Percentiles rank a stretch among this genome's conserved stretches.
These are phyloP conservation scores for Pilatotrama ljubarskyi DNA, from an alignment of 768 basidiomycete species.

Conservation along the genomic window DNA sequence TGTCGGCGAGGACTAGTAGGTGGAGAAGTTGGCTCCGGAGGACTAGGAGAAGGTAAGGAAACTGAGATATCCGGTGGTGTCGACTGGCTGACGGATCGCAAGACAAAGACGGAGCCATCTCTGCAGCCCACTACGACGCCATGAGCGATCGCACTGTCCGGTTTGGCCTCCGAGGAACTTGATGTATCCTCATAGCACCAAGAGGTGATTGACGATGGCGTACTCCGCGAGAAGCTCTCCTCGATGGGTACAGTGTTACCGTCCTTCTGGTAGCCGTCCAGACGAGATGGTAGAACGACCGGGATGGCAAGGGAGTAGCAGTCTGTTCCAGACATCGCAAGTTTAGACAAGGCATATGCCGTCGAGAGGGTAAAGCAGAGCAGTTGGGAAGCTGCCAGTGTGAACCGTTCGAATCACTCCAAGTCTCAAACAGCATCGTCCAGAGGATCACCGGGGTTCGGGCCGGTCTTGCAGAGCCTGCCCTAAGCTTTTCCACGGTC, in stretches of 20 bases:
- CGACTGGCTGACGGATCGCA: conserved; percentile 20
- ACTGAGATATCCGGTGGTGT: conserved; percentile 2
- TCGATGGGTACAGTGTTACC: conserved; percentile 1
- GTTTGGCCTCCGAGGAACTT: not conserved
- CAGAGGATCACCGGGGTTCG: not conserved
- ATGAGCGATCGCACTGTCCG: not conserved
- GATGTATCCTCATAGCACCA: conserved; percentile 1
- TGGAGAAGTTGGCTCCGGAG: conserved; percentile 3
- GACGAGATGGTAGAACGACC: not conserved
- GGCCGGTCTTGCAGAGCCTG: not conserved
- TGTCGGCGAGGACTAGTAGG: conserved; percentile 22
- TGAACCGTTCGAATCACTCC: no score
- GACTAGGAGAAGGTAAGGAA: not conserved
- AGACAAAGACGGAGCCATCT: conserved; percentile 40
- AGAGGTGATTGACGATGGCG: conserved; percentile 1
- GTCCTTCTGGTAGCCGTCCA: not conserved
- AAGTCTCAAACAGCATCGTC: no score
- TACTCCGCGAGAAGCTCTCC: conserved; percentile 8
- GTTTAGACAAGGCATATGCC: no score
- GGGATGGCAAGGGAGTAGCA: conserved; percentile 9
- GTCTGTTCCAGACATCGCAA: conserved; percentile 8
- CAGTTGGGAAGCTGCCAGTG: no score
- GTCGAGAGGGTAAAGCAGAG: not conserved
- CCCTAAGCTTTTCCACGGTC: conserved; percentile 12
- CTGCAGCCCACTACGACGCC: conserved; percentile 37